These are phyloP conservation scores for Calonectria pauciramosa DNA, from an alignment of 2,329 filamentous ascomycete species.

Conservation along the genomic window DNA sequence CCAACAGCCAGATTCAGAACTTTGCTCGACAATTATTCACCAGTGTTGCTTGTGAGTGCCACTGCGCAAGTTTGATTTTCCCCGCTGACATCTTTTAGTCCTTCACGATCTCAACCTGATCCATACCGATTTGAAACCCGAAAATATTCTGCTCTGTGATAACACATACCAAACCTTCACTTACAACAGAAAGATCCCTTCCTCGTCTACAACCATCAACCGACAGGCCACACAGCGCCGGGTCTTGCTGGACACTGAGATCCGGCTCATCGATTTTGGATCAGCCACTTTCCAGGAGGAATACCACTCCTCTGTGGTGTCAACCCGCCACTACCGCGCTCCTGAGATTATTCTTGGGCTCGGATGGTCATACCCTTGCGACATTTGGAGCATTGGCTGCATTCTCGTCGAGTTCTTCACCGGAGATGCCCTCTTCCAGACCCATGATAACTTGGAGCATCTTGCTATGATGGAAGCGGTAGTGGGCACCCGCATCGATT, in stretches of 20 bases:
- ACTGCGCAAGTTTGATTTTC: neutral
- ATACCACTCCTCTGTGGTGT: constrained; percentile 80
- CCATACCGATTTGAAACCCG: constrained; percentile 84
- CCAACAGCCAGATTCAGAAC: constrained; percentile 97
- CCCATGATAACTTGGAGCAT: constrained; percentile 80
- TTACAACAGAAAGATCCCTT: constrained; percentile 78
- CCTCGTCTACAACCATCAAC: constrained; percentile 71
- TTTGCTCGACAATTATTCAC: constrained; percentile 97
- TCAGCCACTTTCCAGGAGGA: constrained; percentile 81
- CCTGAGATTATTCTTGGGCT: constrained; percentile 79
- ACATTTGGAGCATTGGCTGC: constrained; percentile 82
- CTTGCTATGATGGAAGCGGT: constrained; percentile 83
- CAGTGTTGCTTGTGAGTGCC: constrained; percentile 92
- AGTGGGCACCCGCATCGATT: constrained; percentile 71
- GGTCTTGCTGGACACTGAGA: constrained; percentile 77
- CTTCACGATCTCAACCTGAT: constrained; percentile 97
- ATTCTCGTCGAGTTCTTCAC: constrained; percentile 81
- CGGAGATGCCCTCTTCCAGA: constrained; percentile 79
- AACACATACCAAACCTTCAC: constrained; percentile 78
- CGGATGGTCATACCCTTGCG: constrained; percentile 79
- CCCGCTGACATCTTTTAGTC: constrained; percentile 66
- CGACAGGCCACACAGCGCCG: constrained; percentile 74
- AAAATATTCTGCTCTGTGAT: constrained; percentile 78
- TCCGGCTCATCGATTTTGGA: constrained; percentile 79
- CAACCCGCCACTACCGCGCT: constrained; percentile 77